Evolutionary conservation across 306 rosid genomes (phyloP).

Genomic region (Fragaria ananassa): DNA sequence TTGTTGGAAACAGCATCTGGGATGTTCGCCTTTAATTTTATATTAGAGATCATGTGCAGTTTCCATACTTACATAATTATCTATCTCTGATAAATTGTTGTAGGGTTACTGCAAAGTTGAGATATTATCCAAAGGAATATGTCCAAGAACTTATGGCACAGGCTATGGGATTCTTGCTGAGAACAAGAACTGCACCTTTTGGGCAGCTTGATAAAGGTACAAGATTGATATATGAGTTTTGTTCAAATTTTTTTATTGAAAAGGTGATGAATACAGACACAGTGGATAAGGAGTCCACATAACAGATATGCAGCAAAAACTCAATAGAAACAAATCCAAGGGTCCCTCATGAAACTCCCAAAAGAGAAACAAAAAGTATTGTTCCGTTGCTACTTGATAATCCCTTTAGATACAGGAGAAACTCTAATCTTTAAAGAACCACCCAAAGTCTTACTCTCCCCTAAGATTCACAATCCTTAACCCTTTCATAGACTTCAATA

Average conservation of each 20-base stretch:
- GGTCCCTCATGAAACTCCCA: background rate
- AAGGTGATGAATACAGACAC: background rate
- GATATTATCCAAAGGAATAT: conserved; percentile 75
- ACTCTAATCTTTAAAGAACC: background rate
- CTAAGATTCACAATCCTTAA: background rate
- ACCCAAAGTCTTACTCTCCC: background rate
- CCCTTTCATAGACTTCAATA: background rate
- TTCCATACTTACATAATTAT: background rate
- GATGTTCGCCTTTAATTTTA: background rate
- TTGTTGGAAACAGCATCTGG: background rate
- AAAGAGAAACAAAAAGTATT: background rate
- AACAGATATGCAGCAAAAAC: background rate
- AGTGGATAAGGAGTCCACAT: background rate
- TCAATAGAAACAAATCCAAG: background rate
- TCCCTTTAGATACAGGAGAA: background rate
- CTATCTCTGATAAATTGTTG: conserved; percentile 10
- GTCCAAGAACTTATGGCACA: conserved; percentile 84
- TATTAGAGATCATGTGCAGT: background rate
- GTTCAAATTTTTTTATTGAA: background rate
- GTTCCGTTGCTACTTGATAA: background rate
- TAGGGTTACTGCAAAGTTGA: conserved; percentile 67
- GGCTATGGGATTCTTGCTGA: conserved; percentile 67
- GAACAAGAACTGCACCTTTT: conserved; percentile 73
- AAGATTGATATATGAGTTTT: background rate
- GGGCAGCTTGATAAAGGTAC: conserved; percentile 77